Evolutionary conservation across 768 basidiomycete species (phyloP).

Genomic region (Lactarius sp.): DNA sequence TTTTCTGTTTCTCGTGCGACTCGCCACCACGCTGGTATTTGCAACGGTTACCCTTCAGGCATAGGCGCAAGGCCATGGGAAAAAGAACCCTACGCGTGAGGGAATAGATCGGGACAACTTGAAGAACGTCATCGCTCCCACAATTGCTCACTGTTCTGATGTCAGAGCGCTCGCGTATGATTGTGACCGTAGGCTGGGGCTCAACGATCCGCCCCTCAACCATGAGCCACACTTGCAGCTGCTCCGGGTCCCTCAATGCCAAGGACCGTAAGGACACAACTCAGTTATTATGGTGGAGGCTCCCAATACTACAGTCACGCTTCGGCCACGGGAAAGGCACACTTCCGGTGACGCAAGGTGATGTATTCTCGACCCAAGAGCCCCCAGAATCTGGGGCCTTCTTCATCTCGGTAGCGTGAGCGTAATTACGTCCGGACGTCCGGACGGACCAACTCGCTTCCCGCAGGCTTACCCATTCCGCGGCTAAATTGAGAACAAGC

Average conservation of each 20-base stretch:
- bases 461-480: neutral
- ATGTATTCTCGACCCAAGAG: neutral
- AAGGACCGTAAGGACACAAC: neutral
- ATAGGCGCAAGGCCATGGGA: neutral
- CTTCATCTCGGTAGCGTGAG: neutral
- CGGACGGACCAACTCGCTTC: neutral
- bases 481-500: neutral
- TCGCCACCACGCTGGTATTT: neutral
- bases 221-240: neutral
- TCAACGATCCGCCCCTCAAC: neutral
- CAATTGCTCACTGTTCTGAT: neutral
- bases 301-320: neutral
- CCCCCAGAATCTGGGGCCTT: neutral
- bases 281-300: neutral
- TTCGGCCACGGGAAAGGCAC: neutral
- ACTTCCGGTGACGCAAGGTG: neutral
- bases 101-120: neutral
- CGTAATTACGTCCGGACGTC: neutral
- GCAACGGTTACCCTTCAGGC: neutral
- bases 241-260: neutral
- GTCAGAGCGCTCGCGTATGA: neutral
- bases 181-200: neutral
- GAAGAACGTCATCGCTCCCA: neutral
- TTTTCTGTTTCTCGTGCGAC: neutral
- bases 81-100: neutral